Percentiles rank a stretch among this genome's conserved stretches.
Evolutionary conservation across 1,139 yeast genomes (phyloP).

Genomic region (Arxiozyma slooffiae): DNA sequence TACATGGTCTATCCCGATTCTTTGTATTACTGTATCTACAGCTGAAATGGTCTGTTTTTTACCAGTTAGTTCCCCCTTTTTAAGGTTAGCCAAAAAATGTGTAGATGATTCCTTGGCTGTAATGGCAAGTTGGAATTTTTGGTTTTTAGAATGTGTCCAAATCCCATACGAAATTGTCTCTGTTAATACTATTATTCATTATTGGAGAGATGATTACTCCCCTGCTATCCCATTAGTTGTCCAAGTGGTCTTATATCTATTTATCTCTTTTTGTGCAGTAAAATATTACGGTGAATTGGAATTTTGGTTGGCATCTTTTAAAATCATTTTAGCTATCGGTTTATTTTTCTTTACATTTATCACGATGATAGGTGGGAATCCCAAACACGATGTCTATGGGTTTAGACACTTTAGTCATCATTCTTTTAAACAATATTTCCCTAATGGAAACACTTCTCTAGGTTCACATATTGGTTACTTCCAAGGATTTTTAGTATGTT

Average conservation of each 20-base stretch:
- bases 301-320: conserved; percentile 71
- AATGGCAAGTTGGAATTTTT: conserved; percentile 73
- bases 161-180: conserved; percentile 79
- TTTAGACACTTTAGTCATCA: conserved; percentile 54
- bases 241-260: conserved; percentile 52
- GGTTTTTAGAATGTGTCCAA: conserved; percentile 64
- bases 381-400: conserved; percentile 54
- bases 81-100: conserved; percentile 46
- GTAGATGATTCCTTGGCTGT: conserved; percentile 64
- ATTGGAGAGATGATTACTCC: conserved; percentile 68
- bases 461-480: conserved; percentile 45
- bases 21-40: conserved; percentile 58
- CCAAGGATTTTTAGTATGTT: conserved; percentile 58
- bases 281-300: conserved; percentile 68
- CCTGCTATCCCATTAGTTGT: conserved; percentile 56
- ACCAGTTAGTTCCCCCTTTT: conserved; percentile 62
- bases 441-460: conserved; percentile 38
- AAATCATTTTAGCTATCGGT: conserved; percentile 62
- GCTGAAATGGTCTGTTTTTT: conserved; percentile 79
- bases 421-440: conserved; percentile 46
- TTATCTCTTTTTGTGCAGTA: conserved; percentile 65
- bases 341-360: conserved; percentile 62
- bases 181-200: conserved; percentile 67
- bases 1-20: conserved; percentile 50
- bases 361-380: conserved; percentile 82